Conservation (phyloP, 768 basidiomycete genomes). For the Lanmaoa rubissima region DNA sequence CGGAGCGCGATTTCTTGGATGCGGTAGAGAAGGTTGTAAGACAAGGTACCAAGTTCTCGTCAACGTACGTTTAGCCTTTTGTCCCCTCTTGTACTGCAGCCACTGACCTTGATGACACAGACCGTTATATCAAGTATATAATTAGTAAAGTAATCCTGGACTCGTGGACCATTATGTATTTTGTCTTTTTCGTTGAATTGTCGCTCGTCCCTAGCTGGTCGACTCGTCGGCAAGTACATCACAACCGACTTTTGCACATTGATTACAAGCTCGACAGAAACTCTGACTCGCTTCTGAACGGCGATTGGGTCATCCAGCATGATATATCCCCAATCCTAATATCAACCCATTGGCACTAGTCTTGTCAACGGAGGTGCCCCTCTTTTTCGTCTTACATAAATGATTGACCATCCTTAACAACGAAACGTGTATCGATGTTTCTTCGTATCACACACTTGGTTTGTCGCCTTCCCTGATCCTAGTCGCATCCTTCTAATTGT, state of each 20-base stretch:
- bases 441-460: slow-evolving; percentile 38
- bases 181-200: slow-evolving; percentile 1
- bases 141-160: slow-evolving; percentile 47
- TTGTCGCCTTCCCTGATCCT: not conserved
- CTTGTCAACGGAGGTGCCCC: slow-evolving; percentile 19
- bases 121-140: slow-evolving; percentile 91
- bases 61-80: slow-evolving; percentile 64
- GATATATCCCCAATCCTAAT: slow-evolving; percentile 20
- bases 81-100: not conserved
- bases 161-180: slow-evolving; percentile 17
- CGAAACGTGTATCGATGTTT: slow-evolving; percentile 32
- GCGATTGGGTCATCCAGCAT: slow-evolving; percentile 30
- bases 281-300: slow-evolving; percentile 12
- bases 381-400: slow-evolving; percentile 23
- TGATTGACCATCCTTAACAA: slow-evolving; percentile 22
- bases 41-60: slow-evolving; percentile 97
- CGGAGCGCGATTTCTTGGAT: slow-evolving; percentile 96
- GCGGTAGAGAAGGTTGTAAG: slow-evolving; percentile 98
- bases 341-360: slow-evolving; percentile 11
- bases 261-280: slow-evolving; percentile 5
- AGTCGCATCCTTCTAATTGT: not conserved
- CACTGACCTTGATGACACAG: slow-evolving; percentile 37
- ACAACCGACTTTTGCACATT: slow-evolving; percentile 9
- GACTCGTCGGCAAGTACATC: not conserved
- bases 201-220: not conserved